Base-by-base conservation (phyloP, 345 rosid species). In the Acer yangbiense region DNA sequence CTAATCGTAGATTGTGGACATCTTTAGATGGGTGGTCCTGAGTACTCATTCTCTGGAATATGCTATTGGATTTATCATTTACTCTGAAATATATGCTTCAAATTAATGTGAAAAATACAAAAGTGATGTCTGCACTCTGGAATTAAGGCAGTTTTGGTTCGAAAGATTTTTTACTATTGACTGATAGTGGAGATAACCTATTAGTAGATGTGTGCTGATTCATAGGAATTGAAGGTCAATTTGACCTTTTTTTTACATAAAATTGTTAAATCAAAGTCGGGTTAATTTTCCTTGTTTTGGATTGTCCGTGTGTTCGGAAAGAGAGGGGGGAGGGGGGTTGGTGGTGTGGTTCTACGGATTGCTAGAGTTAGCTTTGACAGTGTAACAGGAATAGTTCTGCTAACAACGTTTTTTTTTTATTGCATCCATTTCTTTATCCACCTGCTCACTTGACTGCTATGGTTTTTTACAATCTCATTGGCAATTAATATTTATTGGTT, bases 401-500 rank as follows among this genome's bases (percentile, higher is more conserved):
- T 55, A 20, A 68, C 43, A 43, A 68, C 39, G 25, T 67, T 14
- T 43, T 43, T 35, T 9, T 35, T 67, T 6, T 74, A 32, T 25
- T 44, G 25, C 12, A 60, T 72, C 48, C 41, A 32, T n/a, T 60
- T 71, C 60, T 25, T 71, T 60, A 69, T 68, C 27, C 23, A 44
- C 52, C 65, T 60, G 60, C 20, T 63, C 7, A 3, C 52, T 17
- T 60, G 32, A 35, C 54, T 80, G 23, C 44, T 62, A 54, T 79
- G 54, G 46, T 60, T 46, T 39, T 73, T 77, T 35, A 68, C 0
- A 23, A 67, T 77, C 81, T 81, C 44, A 82, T 79, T 81, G 66
- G 75, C 78, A 32, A 72, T 85, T 61, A 70, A 61, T 81, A 85
- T 74, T 16, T 43, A 61, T 61, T 61, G 67, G 54, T 86, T 87